phyloP scores from a whole-genome alignment of 345 rosid genomes.

The Erucastrum elatum region DNA sequence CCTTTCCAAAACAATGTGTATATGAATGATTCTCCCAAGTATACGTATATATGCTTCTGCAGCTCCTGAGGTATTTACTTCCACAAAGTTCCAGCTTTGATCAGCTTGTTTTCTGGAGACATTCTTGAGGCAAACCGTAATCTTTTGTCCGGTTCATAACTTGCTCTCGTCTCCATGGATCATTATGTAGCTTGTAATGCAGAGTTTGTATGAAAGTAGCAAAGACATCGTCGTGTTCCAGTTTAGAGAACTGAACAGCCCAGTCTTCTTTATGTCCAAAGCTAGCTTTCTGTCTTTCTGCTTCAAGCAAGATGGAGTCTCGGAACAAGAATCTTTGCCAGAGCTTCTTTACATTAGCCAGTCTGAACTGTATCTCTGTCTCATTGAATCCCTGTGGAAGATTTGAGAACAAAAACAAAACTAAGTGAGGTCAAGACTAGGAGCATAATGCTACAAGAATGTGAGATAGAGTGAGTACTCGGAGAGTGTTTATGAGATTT shows the following conservation, averaged over 20 bases:
- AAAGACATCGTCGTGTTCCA: conserved; percentile 77
- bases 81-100: conserved; percentile 9
- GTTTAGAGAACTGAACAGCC: conserved; percentile 62
- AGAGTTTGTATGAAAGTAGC: conserved; percentile 77
- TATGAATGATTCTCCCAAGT: conserved; percentile 22
- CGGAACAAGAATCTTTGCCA: conserved; percentile 92
- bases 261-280: conserved; percentile 59
- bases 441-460: conserved; percentile 4
- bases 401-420: conserved; percentile 1
- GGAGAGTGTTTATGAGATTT: conserved; percentile 75
- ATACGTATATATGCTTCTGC: conserved; percentile 22
- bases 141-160: conserved; percentile 47
- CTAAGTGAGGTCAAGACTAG: neutral
- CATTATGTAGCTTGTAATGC: conserved; percentile 83
- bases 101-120: conserved; percentile 47
- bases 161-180: conserved; percentile 72
- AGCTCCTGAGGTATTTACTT: no score
- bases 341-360: conserved; percentile 68
- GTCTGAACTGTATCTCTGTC: conserved; percentile 68
- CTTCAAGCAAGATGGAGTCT: conserved; percentile 81
- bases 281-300: conserved; percentile 64
- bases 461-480: conserved; percentile 45
- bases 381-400: conserved; percentile 62
- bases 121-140: conserved; percentile 71
- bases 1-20: conserved; percentile 17